phyloP scores from a whole-genome alignment of 2,329 filamentous ascomycete species.

The Passalora sequoiae region DNA sequence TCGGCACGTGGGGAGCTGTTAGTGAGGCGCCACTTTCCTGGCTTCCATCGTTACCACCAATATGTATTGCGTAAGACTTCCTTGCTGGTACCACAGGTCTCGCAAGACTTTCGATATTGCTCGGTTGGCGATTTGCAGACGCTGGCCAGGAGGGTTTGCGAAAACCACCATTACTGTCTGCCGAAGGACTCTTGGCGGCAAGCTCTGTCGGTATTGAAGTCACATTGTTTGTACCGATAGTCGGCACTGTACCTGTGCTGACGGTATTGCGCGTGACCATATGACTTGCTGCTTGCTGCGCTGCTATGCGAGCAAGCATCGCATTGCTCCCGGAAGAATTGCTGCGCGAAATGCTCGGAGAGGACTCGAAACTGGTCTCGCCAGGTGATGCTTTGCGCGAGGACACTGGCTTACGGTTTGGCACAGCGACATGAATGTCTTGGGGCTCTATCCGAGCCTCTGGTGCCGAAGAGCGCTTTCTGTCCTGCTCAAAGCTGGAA shows the following conservation, averaged over 20 bases:
- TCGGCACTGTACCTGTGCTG: not conserved
- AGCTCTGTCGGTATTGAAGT: slow-evolving; percentile 8
- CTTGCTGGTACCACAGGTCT: slow-evolving; percentile 21
- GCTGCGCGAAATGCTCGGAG: slow-evolving; percentile 4
- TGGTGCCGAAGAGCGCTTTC: slow-evolving; percentile 7
- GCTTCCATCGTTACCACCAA: slow-evolving; percentile 7
- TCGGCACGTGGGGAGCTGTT: slow-evolving; percentile 16
- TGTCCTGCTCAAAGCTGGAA: slow-evolving; percentile 15
- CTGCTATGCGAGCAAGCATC: slow-evolving; percentile 20
- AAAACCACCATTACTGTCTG: slow-evolving; percentile 22
- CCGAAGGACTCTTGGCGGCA: slow-evolving; percentile 12
- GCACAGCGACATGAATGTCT: slow-evolving; percentile 6
- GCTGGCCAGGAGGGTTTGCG: slow-evolving; percentile 33
- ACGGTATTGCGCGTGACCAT: not conserved
- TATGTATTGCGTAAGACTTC: slow-evolving; percentile 15
- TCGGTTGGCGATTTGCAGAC: slow-evolving; percentile 22
- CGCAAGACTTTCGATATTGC: slow-evolving; percentile 20
- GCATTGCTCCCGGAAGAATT: slow-evolving; percentile 14
- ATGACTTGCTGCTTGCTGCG: slow-evolving; percentile 19
- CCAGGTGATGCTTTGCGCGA: slow-evolving; percentile 10
- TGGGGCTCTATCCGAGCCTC: not conserved
- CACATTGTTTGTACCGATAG: slow-evolving; percentile 1
- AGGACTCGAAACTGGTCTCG: slow-evolving; percentile 2
- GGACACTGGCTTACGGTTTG: slow-evolving; percentile 7
- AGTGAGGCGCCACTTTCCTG: not conserved